Percentiles rank a stretch among this genome's conserved stretches.
phyloP scores from a whole-genome alignment of 139 green algal genomes.

The Chlamydomonas applanata region DNA sequence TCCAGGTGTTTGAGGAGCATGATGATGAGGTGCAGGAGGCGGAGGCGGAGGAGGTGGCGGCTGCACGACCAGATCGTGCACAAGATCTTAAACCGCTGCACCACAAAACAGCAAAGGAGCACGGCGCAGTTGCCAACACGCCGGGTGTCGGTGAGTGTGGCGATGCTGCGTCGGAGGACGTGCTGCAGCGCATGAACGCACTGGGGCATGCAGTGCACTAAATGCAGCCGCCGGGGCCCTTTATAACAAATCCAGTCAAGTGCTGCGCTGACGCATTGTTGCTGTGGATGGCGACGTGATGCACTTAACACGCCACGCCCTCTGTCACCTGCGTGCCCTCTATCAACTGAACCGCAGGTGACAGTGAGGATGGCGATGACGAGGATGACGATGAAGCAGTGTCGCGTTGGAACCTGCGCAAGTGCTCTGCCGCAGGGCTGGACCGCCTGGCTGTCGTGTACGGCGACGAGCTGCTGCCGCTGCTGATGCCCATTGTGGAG shows the following conservation, averaged over 20 bases:
- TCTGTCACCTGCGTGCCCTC: no score
- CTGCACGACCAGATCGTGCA: not conserved
- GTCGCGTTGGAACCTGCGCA: constrained; percentile 86
- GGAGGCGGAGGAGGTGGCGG: constrained; percentile 61
- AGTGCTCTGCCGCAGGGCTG: constrained; percentile 83
- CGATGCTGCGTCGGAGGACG: no score
- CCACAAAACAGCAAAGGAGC: constrained; percentile 1
- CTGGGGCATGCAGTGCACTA: no score
- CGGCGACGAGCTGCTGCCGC: constrained; percentile 85
- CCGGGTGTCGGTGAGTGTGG: no score
- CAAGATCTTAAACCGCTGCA: constrained; percentile 7
- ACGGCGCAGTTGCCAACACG: not conserved
- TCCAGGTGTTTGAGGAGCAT: constrained; percentile 83
- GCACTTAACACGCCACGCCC: no score
- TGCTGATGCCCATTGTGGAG: constrained; percentile 90
- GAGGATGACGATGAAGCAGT: constrained; percentile 55
- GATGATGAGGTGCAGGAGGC: constrained; percentile 85
- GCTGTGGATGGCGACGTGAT: no score
- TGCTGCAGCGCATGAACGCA: no score
- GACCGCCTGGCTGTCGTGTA: constrained; percentile 82
- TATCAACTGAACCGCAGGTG: not conserved
- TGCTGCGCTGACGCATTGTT: no score
- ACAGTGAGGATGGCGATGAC: constrained; percentile 32
- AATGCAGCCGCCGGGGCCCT: no score
- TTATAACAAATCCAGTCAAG: no score